Conservation (phyloP, 2,329 filamentous ascomycete genomes). For the Aspergillus pseudoviridinutans region DNA sequence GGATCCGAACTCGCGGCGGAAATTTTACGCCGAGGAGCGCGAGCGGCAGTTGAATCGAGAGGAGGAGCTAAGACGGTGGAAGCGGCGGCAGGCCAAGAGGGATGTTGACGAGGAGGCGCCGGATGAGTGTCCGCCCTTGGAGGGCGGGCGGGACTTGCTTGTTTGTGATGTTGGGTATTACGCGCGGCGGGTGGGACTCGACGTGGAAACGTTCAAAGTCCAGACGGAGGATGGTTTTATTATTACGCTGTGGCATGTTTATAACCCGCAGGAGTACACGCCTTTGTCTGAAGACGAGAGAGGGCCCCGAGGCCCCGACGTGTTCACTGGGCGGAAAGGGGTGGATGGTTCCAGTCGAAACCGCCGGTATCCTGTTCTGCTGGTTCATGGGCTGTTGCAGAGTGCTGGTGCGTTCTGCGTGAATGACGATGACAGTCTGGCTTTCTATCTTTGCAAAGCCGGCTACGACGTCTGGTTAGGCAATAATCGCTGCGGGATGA, state of each 20-base stretch:
- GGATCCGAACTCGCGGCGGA: constrained; percentile 58
- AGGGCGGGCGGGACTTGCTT: constrained; percentile 75
- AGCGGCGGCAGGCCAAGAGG: constrained; percentile 37
- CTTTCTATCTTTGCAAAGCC: constrained; percentile 87
- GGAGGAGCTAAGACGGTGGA: constrained; percentile 62
- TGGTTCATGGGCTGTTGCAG: constrained; percentile 86
- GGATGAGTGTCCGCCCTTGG: constrained; percentile 64
- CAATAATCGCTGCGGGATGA: constrained; percentile 85
- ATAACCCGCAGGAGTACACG: constrained; percentile 71
- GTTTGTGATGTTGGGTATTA: constrained; percentile 81
- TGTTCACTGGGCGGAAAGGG: constrained; percentile 52
- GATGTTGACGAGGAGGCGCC: constrained; percentile 37
- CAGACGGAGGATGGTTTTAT: constrained; percentile 94
- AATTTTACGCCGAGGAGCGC: constrained; percentile 70
- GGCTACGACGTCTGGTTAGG: constrained; percentile 96
- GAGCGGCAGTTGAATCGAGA: constrained; percentile 55
- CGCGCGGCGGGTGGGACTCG: constrained; percentile 78
- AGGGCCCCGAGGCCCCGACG: constrained; percentile 53
- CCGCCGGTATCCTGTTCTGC: constrained; percentile 67
- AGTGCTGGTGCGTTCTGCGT: constrained; percentile 83
- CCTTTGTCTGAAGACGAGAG: constrained; percentile 46
- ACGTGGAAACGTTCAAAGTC: constrained; percentile 77
- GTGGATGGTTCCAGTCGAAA: constrained; percentile 16
- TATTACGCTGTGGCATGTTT: constrained; percentile 84
- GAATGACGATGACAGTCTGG: constrained; percentile 84